Evolutionary conservation across 495 filamentous ascomycete species (phyloP).

Genomic region (Penicillium diatomitis): DNA sequence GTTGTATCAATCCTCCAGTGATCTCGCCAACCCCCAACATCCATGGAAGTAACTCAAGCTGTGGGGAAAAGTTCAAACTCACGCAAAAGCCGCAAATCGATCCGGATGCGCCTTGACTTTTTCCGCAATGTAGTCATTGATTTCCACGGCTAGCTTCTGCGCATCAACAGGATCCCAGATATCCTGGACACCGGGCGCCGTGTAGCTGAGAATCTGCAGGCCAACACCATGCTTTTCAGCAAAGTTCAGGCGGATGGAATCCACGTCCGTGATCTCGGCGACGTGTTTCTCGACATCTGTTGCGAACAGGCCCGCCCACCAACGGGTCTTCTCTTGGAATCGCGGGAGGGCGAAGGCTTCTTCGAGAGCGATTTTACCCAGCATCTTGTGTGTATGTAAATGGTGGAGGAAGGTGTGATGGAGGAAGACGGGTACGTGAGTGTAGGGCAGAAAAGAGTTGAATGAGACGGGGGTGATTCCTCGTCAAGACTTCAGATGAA

Average conservation of each 20-base stretch:
- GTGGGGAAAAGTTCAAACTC: neutral
- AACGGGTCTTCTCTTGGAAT: conserved; percentile 38
- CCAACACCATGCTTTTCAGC: conserved; percentile 48
- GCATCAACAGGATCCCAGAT: conserved; percentile 40
- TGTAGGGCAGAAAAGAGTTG: neutral
- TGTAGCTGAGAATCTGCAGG: conserved; percentile 32
- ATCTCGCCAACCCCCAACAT: too few species aligned
- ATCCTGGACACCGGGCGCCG: conserved; percentile 50
- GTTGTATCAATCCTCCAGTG: too few species aligned
- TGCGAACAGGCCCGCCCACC: conserved; percentile 39
- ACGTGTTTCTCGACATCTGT: conserved; percentile 34
- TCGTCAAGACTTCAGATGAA: too few species aligned
- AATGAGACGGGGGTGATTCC: neutral
- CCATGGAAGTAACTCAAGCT: too few species aligned
- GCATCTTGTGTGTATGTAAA: conserved; percentile 24
- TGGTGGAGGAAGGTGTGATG: neutral
- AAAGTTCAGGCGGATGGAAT: conserved; percentile 37
- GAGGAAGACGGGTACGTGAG: neutral
- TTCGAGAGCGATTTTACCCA: conserved; percentile 44
- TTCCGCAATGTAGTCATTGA: conserved; percentile 50
- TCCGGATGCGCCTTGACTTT: conserved; percentile 41
- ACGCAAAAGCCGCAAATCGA: conserved; percentile 50
- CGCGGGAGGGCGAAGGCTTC: conserved; percentile 43
- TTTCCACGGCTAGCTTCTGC: conserved; percentile 36
- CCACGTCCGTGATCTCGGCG: conserved; percentile 41